Conservation (phyloP, 2,329 filamentous ascomycete species). For the Ophiostoma tasmaniense region DNA sequence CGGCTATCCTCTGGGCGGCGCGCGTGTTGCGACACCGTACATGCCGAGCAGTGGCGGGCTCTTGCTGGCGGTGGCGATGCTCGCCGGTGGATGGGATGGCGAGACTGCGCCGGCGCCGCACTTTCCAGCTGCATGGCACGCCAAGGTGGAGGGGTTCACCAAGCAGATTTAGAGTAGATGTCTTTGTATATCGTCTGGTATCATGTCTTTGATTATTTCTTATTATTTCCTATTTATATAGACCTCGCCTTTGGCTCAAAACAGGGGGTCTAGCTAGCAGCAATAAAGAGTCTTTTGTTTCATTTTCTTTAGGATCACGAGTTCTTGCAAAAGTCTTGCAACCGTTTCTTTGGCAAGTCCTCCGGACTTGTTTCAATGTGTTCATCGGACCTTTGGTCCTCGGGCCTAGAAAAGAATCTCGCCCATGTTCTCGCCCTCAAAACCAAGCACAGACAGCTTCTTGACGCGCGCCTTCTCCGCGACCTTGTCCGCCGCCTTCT, state of each 20-base stretch:
- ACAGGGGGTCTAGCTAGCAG: slow-evolving; percentile 5
- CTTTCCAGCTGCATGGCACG: neutral
- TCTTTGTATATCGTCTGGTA: neutral
- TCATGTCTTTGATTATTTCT: neutral
- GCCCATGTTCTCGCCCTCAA: slow-evolving; percentile 76
- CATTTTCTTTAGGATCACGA: neutral
- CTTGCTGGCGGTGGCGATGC: neutral
- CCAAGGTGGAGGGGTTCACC: neutral
- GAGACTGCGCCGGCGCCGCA: neutral
- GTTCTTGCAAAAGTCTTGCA: neutral
- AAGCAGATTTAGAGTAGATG: neutral
- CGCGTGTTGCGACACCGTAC: neutral
- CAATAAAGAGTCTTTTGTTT: neutral
- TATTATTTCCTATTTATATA: neutral
- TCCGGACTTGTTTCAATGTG: too few relatives aligned
- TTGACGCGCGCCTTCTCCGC: slow-evolving; percentile 64
- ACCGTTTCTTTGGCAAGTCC: neutral
- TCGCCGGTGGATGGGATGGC: neutral
- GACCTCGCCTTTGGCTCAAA: slow-evolving; percentile 11
- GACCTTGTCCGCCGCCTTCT: slow-evolving; percentile 58
- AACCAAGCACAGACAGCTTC: slow-evolving; percentile 69
- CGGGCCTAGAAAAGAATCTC: slow-evolving; percentile 55
- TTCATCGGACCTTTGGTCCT: neutral
- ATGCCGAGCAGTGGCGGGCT: neutral
- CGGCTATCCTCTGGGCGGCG: neutral